Base-by-base conservation (phyloP, 1,284 basidiomycete genomes). In the Austroboletus rostrupii region DNA sequence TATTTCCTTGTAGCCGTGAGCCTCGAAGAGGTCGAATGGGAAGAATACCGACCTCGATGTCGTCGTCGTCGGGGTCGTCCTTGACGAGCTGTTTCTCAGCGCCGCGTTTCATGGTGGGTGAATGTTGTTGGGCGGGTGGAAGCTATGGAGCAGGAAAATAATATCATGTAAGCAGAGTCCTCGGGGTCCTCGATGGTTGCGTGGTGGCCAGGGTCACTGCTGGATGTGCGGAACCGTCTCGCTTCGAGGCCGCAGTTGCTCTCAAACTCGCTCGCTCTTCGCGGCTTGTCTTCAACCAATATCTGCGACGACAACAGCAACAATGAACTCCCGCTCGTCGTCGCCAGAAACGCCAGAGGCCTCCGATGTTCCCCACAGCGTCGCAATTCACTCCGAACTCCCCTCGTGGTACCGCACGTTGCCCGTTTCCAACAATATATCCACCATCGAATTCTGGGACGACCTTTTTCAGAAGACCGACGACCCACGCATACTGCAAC, bases 51-150 rank as follows among this genome's bases (percentile, higher is more conserved):
- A 71, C 70, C 53, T 64, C 53, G 43, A 67, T 61, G 5, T 70
- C 64, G 28, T 75, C 72, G 6, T 70, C 70, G 44, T 71, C 72
- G 8, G 56, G 62, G 36, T 73, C 76, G 52, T 86, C 86, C 61
- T 81, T 88, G 13, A 78, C 75, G 33, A 89, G 62, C 60, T 92
- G 85, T 53, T 73, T 79, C 44, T 90, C 87, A 60, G 89, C 90
- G 48, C 75, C 77, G 64, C 89, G 80, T 70, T 91, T 92, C 76
- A 87, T 86, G 59, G 53, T 66, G 53, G 56, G 45, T 46, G 45
- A 47, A 33, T 52, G 46, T 37, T 10, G 36, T 11, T 19, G 35
- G 3, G 14, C 8, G 36, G 36, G 36, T 37, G 4, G n/a, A 17
- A 19, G 14, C 11, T 6, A 19, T 6, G n/a, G 35, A 37, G 19